Evolutionary conservation across 441 rosid species (phyloP).

Genomic region (Populus hybrid): DNA sequence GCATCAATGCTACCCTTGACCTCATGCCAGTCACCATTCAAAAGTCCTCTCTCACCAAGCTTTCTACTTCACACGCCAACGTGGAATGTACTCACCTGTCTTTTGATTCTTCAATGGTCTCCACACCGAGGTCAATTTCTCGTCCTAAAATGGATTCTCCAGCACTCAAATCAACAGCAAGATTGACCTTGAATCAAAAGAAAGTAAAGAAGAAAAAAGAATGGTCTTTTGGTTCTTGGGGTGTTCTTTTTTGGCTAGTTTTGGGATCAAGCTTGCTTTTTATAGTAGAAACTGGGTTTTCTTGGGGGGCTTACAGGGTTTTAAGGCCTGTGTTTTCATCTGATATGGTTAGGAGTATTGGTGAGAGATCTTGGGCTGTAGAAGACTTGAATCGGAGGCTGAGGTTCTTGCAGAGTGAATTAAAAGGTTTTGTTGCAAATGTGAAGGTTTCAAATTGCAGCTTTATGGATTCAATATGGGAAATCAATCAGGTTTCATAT

Average conservation of each 20-base stretch:
- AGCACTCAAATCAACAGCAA: constrained; percentile 40
- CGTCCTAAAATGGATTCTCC: constrained; percentile 34
- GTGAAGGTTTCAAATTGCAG: constrained; percentile 51
- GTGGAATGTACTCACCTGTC: constrained; percentile 44
- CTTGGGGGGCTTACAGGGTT: constrained; percentile 30
- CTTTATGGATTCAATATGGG: constrained; percentile 53
- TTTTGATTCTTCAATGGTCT: constrained; percentile 39
- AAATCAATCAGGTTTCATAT: constrained; percentile 51
- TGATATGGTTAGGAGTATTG: constrained; percentile 42
- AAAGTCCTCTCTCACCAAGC: constrained; percentile 62
- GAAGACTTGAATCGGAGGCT: constrained; percentile 39
- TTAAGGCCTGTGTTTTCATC: constrained; percentile 41
- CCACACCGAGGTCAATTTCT: constrained; percentile 55
- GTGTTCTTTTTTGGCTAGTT: constrained; percentile 26
- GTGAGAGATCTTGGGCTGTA: constrained; percentile 42
- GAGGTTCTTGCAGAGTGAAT: constrained; percentile 45
- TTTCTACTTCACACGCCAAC: constrained; percentile 33
- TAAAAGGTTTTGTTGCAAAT: constrained; percentile 33
- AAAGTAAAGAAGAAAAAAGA: constrained; percentile 18
- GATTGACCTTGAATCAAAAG: constrained; percentile 20
- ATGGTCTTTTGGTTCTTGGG: background rate
- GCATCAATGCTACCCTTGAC: constrained; percentile 87
- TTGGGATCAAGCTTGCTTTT: constrained; percentile 37
- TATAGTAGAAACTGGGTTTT: constrained; percentile 41
- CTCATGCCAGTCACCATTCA: constrained; percentile 68